Percentiles rank a stretch among this genome's conserved stretches.
These are phyloP conservation scores for Colletotrichum liriopes DNA, from an alignment of 2,329 filamentous ascomycete genomes.

Conservation along the genomic window DNA sequence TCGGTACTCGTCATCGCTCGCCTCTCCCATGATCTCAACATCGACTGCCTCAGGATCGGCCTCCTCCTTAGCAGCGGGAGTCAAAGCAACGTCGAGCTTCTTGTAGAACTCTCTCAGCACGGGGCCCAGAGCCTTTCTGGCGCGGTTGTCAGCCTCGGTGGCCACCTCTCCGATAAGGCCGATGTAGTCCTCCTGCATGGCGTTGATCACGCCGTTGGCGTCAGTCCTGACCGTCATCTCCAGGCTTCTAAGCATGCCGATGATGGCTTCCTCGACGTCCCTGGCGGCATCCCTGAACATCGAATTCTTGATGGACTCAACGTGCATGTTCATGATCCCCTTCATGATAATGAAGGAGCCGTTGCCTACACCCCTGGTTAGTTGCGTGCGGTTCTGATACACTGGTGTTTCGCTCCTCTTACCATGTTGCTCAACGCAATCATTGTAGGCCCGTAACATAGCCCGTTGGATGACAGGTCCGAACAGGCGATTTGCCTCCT, in stretches of 20 bases:
- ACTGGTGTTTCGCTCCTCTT: background rate
- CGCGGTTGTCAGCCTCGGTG: constrained; percentile 16
- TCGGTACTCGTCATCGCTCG: constrained; percentile 1
- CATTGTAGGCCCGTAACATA: constrained; percentile 2
- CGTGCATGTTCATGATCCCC: constrained; percentile 43
- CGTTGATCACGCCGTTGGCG: constrained; percentile 53
- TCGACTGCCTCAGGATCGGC: background rate
- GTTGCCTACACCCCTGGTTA: constrained; percentile 29
- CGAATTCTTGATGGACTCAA: constrained; percentile 25
- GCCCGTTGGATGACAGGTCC: background rate
- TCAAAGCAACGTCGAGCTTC: constrained; percentile 1
- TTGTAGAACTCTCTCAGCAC: constrained; percentile 16
- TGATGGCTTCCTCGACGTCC: constrained; percentile 38
- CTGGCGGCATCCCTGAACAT: constrained; percentile 44
- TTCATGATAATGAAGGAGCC: constrained; percentile 47
- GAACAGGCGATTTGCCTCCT: constrained; percentile 44
- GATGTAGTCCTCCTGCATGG: constrained; percentile 45
- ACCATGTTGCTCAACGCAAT: constrained; percentile 11
- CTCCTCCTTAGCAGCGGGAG: background rate
- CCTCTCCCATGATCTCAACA: background rate
- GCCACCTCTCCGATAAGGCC: constrained; percentile 43
- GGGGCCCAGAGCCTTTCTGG: constrained; percentile 18
- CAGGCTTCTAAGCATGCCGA: background rate
- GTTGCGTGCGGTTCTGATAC: background rate
- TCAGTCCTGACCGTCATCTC: background rate